phyloP scores from a whole-genome alignment of 805 yeast genomes.

The Saturnispora kantuleensis region DNA sequence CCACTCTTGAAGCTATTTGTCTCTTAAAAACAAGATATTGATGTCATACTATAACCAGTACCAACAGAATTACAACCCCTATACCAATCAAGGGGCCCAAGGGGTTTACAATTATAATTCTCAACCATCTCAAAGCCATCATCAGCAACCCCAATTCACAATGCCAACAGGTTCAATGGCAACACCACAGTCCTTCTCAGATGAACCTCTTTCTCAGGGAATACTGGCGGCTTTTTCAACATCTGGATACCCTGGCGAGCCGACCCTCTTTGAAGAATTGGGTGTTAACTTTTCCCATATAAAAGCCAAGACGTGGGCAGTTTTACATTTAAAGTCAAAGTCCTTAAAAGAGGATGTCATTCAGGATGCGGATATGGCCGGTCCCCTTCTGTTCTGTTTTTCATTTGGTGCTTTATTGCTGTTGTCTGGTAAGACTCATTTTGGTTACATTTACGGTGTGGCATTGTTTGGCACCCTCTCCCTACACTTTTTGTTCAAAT shows the following conservation, averaged over 20 bases:
- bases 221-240: slow-evolving; percentile 87
- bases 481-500: slow-evolving; percentile 71
- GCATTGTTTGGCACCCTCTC: slow-evolving; percentile 85
- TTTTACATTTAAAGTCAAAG: slow-evolving; percentile 56
- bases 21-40: too few species aligned
- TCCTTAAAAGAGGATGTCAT: slow-evolving; percentile 64
- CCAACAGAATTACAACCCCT: slow-evolving; percentile 9
- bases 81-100: neutral
- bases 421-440: slow-evolving; percentile 88
- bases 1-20: neutral
- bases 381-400: slow-evolving; percentile 83
- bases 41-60: slow-evolving; percentile 30
- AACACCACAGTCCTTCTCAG: neutral
- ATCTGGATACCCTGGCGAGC: slow-evolving; percentile 90
- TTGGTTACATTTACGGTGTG: slow-evolving; percentile 94
- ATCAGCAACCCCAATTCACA: slow-evolving; percentile 5
- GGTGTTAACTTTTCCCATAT: slow-evolving; percentile 91
- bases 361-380: slow-evolving; percentile 89
- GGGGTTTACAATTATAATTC: too few species aligned
- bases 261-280: slow-evolving; percentile 81
- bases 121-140: slow-evolving; percentile 12
- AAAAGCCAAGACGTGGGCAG: slow-evolving; percentile 73
- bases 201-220: slow-evolving; percentile 35
- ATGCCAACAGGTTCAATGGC: slow-evolving; percentile 5
- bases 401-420: slow-evolving; percentile 76